phyloP scores from a whole-genome alignment of 2,329 filamentous ascomycete genomes.

The Phoma herbarum region DNA sequence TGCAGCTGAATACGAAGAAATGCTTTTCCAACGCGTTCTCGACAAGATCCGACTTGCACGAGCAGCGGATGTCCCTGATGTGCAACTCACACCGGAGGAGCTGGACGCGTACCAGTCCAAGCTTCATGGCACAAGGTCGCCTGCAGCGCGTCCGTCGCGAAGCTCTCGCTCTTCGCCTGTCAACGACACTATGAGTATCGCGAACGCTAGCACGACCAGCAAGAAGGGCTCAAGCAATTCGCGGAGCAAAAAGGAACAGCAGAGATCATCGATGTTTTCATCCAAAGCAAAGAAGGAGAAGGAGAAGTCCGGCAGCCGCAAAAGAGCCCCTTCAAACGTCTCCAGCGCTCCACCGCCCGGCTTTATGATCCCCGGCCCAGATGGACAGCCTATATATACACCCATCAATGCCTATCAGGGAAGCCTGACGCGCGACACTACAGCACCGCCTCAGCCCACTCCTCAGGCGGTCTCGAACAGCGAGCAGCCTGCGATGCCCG shows the following conservation, averaged over 20 bases:
- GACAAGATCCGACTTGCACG: slow-evolving; percentile 82
- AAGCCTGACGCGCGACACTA: slow-evolving; percentile 46
- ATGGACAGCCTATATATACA: slow-evolving; percentile 57
- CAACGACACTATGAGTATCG: slow-evolving; percentile 41
- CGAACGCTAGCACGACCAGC: slow-evolving; percentile 43
- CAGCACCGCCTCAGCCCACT: slow-evolving; percentile 53
- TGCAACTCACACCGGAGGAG: slow-evolving; percentile 81
- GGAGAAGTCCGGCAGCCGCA: slow-evolving; percentile 44
- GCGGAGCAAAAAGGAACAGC: slow-evolving; percentile 46
- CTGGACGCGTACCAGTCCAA: slow-evolving; percentile 79
- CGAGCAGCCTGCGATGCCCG: slow-evolving; percentile 8
- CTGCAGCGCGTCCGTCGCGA: slow-evolving; percentile 39
- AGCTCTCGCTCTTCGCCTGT: slow-evolving; percentile 36
- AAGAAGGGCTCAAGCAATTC: slow-evolving; percentile 45
- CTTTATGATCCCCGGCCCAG: slow-evolving; percentile 59
- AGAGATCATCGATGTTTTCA: slow-evolving; percentile 40
- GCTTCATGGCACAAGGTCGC: slow-evolving; percentile 60
- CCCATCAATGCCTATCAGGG: slow-evolving; percentile 55
- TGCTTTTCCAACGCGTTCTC: slow-evolving; percentile 78
- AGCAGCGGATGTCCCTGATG: slow-evolving; percentile 77
- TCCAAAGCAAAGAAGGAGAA: slow-evolving; percentile 39
- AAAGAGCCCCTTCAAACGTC: slow-evolving; percentile 37
- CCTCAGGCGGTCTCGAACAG: slow-evolving; percentile 54
- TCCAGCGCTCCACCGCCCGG: slow-evolving; percentile 50
- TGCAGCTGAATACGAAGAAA: slow-evolving; percentile 69